Conservation (phyloP, 768 basidiomycete genomes). For the Boletus fagicola region DNA sequence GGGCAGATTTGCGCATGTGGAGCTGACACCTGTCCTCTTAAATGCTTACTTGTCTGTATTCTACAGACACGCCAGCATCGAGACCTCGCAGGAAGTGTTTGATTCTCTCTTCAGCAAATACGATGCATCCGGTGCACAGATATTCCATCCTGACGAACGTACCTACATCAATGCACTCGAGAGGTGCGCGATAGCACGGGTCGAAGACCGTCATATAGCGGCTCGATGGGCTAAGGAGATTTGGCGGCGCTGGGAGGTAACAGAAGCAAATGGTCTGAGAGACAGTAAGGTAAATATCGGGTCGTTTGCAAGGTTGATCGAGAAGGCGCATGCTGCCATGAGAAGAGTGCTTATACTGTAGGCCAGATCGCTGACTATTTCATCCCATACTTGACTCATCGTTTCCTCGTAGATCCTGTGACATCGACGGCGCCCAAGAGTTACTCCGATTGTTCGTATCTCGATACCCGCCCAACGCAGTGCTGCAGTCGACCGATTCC, state of each 20-base stretch:
- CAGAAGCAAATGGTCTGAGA: conserved; percentile 42
- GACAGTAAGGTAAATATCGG: conserved; percentile 22
- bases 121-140: conserved; percentile 1
- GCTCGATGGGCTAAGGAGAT: conserved; percentile 54
- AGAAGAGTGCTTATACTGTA: conserved; percentile 66
- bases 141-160: conserved; percentile 48
- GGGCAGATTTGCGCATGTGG: conserved; percentile 55
- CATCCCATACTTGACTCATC: not conserved
- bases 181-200: conserved; percentile 47
- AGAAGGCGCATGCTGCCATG: conserved; percentile 66
- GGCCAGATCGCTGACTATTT: conserved; percentile 26
- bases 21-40: conserved; percentile 59
- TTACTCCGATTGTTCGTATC: conserved; percentile 60
- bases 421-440: conserved; percentile 51
- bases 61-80: conserved; percentile 57
- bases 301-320: conserved; percentile 50
- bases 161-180: conserved; percentile 68
- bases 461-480: conserved; percentile 58
- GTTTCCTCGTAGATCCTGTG: conserved; percentile 40
- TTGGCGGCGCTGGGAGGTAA: conserved; percentile 61
- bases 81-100: conserved; percentile 49
- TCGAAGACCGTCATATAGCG: conserved; percentile 48
- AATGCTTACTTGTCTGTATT: conserved; percentile 82
- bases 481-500: conserved; percentile 38
- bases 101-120: conserved; percentile 45